Base-by-base conservation (phyloP, 2,329 filamentous ascomycete genomes). In the Akanthomyces uredinophilus region DNA sequence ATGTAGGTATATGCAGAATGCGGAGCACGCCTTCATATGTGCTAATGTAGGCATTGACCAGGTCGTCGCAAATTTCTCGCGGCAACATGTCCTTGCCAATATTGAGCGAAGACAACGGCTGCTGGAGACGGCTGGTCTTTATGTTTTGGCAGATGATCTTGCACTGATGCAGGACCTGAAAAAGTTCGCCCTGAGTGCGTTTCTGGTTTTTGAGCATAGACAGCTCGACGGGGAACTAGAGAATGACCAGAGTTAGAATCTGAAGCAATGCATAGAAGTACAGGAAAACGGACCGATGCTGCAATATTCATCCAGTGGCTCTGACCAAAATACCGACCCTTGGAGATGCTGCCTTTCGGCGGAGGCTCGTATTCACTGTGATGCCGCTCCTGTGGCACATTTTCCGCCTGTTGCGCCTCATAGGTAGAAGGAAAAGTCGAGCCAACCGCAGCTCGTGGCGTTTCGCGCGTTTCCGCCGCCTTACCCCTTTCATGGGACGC, bases 1-100 rank as follows among this genome's bases (percentile, higher is more conserved):
- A 87, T 0, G 79, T 81, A 0, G 85, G 84, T 1, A 83, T 69
- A 68, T 88, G 82, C 10, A 88, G 63, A 27, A 88, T 77, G 3
- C 86, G 79, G 64, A 83, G 78, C 18, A 83, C 79, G 1, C 81
- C 80, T 66, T 87, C 84, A 47, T 83, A 79, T 0, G 81, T 81
- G 53, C 82, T 74, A 20, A 88, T 72, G 72, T 87, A 87, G 35
- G 74, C 70, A 10, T 80, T 74, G 18, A 86, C 72, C 1, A 87
- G 75, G 57, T 77, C 70, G 63, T 86, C 82, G 0, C 81, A 78
- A 1, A 83, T 64, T 0, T 71, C 70, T 13, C 72, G 70, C 0
- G 70, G 46, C 0, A 79, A 78, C 8, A 80, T 72, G 4, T 72
- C 70, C 43, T 72, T 69, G 16, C 80, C 78, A 3, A 79, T 68